Evolutionary conservation across 2,329 filamentous ascomycete genomes (phyloP).

Genomic region (Pyrenophora seminiperda): DNA sequence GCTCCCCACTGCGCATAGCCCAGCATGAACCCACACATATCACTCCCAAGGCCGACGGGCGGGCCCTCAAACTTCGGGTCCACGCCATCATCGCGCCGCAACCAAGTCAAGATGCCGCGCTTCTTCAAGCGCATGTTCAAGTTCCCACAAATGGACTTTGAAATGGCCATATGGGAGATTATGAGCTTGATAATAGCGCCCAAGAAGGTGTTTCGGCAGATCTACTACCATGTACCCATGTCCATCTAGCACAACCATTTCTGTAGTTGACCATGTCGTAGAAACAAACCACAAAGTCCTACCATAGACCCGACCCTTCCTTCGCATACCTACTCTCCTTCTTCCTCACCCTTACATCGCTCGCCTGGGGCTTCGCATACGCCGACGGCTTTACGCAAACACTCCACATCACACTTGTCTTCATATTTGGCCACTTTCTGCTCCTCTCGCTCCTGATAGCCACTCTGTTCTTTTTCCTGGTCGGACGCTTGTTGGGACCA

Average conservation of each 20-base stretch:
- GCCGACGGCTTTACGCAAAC: slow-evolving; percentile 52
- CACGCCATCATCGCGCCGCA: slow-evolving; percentile 55
- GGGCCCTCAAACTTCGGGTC: slow-evolving; percentile 59
- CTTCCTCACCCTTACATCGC: slow-evolving; percentile 61
- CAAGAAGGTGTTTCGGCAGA: slow-evolving; percentile 72
- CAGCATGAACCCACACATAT: slow-evolving; percentile 64
- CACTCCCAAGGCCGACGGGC: slow-evolving; percentile 63
- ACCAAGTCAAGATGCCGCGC: slow-evolving; percentile 65
- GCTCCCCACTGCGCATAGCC: slow-evolving; percentile 3
- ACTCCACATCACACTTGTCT: slow-evolving; percentile 54
- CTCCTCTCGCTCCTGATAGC: slow-evolving; percentile 64
- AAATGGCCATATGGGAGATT: slow-evolving; percentile 76
- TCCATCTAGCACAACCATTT: not conserved
- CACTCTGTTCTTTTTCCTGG: slow-evolving; percentile 67
- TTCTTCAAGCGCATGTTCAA: slow-evolving; percentile 74
- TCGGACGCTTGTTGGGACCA: slow-evolving; percentile 65
- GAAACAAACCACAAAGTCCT: slow-evolving; percentile 70
- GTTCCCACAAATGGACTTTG: slow-evolving; percentile 75
- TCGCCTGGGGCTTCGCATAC: slow-evolving; percentile 65
- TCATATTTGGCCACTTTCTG: slow-evolving; percentile 65
- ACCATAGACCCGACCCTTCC: slow-evolving; percentile 71
- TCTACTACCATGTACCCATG: slow-evolving; percentile 67
- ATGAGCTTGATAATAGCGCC: slow-evolving; percentile 69
- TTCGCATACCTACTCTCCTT: slow-evolving; percentile 72
- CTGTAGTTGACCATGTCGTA: slow-evolving; percentile 33